These are phyloP conservation scores for Boletus putidus DNA, from an alignment of 1,284 basidiomycete genomes.

Conservation along the genomic window DNA sequence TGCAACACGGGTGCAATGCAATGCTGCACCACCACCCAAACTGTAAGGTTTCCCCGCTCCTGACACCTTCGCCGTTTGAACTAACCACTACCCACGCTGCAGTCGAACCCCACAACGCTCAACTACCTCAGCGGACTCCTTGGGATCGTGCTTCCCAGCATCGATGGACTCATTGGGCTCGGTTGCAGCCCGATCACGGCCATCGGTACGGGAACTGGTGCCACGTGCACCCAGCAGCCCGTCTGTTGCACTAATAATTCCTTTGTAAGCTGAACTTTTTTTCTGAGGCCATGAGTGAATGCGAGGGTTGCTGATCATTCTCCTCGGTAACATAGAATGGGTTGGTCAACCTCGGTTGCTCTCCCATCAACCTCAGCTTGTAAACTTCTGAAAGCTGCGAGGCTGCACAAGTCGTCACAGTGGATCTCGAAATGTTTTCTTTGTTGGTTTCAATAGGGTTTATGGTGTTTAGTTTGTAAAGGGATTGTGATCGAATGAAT, in stretches of 20 bases:
- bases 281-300: too few species aligned
- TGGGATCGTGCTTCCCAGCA: neutral
- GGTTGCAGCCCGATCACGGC: conserved; percentile 1
- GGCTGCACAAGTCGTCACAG: neutral
- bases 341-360: conserved; percentile 20
- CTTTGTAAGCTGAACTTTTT: conserved; percentile 5
- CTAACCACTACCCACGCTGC: neutral
- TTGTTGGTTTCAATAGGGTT: conserved; percentile 1
- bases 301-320: neutral
- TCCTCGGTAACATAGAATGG: conserved; percentile 2
- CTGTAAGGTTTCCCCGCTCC: neutral
- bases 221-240: conserved; percentile 10
- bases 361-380: conserved; percentile 5
- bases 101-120: conserved; percentile 1
- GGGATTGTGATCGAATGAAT: neutral
- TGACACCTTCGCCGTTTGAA: rapidly evolving
- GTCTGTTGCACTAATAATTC: conserved; percentile 20
- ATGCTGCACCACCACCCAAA: conserved; percentile 8
- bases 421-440: neutral
- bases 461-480: neutral
- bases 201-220: neutral
- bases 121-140: neutral
- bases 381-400: neutral
- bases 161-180: conserved; percentile 5
- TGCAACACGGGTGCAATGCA: conserved; percentile 11